A percentile compares a stretch with the other conserved stretches of the same genome.
Conservation (phyloP, 225 moss, liverwort and hornwort species). For the Polytrichum formosum region DNA sequence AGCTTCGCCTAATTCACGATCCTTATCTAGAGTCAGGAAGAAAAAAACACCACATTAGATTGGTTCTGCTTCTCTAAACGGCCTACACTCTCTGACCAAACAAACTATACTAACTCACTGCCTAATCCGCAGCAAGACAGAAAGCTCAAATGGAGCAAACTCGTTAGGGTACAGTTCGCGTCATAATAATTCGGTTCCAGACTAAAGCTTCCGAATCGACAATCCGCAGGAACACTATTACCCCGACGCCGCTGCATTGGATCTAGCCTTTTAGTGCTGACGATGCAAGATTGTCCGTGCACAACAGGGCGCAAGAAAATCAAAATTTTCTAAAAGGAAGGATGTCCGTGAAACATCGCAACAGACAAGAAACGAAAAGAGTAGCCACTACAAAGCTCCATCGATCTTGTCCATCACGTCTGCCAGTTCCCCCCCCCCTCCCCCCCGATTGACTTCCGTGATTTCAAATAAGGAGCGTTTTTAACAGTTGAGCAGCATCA, state of each 20-base stretch:
- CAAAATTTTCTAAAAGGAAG: too few species aligned
- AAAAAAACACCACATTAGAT: constrained; percentile 14
- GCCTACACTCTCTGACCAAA: constrained; percentile 3
- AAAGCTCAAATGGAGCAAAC: neutral
- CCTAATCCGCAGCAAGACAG: neutral
- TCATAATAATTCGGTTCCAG: too few species aligned
- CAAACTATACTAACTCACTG: neutral
- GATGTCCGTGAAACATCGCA: too few species aligned
- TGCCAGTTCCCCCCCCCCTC: neutral
- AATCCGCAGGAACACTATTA: neutral
- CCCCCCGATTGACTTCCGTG: neutral
- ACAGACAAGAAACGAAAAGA: too few species aligned
- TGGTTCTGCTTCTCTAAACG: constrained; percentile 12
- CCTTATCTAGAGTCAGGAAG: constrained; percentile 45
- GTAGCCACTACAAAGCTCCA: neutral
- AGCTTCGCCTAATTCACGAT: constrained; percentile 51
- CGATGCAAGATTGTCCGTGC: neutral
- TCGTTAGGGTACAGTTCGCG: neutral
- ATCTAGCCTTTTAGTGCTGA: neutral
- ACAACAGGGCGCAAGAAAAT: neutral
- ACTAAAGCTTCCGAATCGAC: too few species aligned
- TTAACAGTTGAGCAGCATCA: too few species aligned
- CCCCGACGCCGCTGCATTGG: neutral
- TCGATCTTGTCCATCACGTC: neutral
- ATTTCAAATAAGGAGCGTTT: too few species aligned